Conservation (phyloP, 2,329 filamentous ascomycete genomes). For the Pyrenochaeta sp. region DNA sequence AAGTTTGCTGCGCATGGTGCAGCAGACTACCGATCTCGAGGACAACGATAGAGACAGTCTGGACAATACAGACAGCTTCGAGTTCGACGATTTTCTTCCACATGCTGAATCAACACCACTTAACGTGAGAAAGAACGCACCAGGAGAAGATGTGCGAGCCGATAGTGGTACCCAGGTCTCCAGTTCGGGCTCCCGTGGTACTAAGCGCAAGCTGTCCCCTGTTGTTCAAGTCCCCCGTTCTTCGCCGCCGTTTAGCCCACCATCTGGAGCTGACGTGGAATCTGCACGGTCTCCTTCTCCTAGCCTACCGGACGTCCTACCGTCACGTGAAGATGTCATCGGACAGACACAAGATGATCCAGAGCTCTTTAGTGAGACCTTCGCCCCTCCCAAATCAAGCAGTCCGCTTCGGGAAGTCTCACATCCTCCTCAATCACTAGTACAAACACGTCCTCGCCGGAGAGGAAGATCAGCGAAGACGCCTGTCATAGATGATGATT, state of each 20-base stretch:
- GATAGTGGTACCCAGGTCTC: constrained; percentile 40
- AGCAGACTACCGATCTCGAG: constrained; percentile 55
- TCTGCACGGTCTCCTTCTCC: constrained; percentile 46
- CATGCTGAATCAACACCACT: constrained; percentile 75
- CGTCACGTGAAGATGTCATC: constrained; percentile 30
- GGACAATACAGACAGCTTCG: constrained; percentile 51
- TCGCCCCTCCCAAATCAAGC: constrained; percentile 56
- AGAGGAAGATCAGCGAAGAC: constrained; percentile 26
- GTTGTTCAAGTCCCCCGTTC: constrained; percentile 51
- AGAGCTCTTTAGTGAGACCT: constrained; percentile 50
- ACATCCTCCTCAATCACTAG: constrained; percentile 22
- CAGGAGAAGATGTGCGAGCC: constrained; percentile 31
- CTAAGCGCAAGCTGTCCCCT: constrained; percentile 50
- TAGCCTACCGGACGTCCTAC: constrained; percentile 44
- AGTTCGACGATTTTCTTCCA: constrained; percentile 60
- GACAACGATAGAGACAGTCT: constrained; percentile 57
- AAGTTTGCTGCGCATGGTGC: constrained; percentile 60
- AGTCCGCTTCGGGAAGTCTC: constrained; percentile 40
- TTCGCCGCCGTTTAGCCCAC: constrained; percentile 45
- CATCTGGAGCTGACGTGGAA: constrained; percentile 39
- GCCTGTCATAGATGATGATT: constrained; percentile 29
- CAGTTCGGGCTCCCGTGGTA: constrained; percentile 46
- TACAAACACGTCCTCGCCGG: constrained; percentile 24
- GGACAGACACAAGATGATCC: constrained; percentile 33
- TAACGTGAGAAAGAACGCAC: constrained; percentile 52